A percentile compares a stretch with the other conserved stretches of the same genome.
phyloP scores from a whole-genome alignment of 139 green algal genomes.

The Micractinium sp. region DNA sequence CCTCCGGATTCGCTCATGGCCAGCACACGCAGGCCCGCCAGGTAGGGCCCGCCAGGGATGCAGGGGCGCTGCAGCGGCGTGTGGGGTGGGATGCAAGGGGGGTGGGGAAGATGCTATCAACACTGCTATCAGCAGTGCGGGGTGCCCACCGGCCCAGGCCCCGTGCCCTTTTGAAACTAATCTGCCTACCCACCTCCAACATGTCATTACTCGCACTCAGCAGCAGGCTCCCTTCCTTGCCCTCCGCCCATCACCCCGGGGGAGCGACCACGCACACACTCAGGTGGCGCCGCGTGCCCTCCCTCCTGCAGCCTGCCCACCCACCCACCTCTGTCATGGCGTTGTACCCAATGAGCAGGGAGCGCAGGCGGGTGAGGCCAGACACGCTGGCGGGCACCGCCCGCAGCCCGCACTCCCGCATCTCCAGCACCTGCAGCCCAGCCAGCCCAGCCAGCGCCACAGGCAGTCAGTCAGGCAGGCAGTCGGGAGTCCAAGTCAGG shows the following conservation, averaged over 20 bases:
- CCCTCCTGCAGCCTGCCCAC: background rate
- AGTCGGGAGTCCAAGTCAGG: too few species aligned
- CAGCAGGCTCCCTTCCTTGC: too few species aligned
- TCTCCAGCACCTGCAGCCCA: slow-evolving; percentile 14
- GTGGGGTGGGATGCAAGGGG: background rate
- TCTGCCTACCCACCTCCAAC: too few species aligned
- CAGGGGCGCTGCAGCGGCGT: slow-evolving; percentile 5
- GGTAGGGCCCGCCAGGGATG: slow-evolving; percentile 16
- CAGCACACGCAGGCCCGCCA: slow-evolving; percentile 25
- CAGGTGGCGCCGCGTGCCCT: too few species aligned
- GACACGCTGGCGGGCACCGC: background rate
- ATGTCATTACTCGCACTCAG: too few species aligned
- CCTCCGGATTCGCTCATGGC: slow-evolving; percentile 26
- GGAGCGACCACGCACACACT: too few species aligned
- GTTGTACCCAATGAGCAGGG: slow-evolving; percentile 28
- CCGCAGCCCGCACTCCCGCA: slow-evolving; percentile 21
- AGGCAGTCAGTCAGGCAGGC: too few species aligned
- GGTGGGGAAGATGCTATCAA: background rate
- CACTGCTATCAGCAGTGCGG: too few species aligned
- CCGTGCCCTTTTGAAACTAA: too few species aligned
- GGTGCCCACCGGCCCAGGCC: too few species aligned
- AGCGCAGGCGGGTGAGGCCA: slow-evolving; percentile 8
- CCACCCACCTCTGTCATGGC: slow-evolving; percentile 11
- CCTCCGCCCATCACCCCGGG: too few species aligned
- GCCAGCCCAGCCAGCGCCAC: too few species aligned